Percentiles rank a stretch among this genome's conserved stretches.
Evolutionary conservation across 1,284 basidiomycete genomes (phyloP).

Genomic region (Melampsora americana): DNA sequence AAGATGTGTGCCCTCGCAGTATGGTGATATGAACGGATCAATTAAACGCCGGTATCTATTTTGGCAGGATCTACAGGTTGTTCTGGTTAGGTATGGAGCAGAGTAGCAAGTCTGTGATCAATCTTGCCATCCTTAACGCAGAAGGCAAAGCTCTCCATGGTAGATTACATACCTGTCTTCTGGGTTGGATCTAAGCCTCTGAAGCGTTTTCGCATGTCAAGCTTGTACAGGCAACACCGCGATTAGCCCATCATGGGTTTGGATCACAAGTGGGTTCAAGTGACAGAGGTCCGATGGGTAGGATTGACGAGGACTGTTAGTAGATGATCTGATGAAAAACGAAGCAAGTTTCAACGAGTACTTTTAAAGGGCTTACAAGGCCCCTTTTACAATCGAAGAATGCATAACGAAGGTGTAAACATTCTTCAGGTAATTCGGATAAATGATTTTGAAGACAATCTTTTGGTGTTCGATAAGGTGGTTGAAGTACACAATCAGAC

Average conservation of each 20-base stretch:
- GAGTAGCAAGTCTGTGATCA: too few relatives aligned
- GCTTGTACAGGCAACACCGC: constrained; percentile 55
- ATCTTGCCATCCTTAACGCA: too few relatives aligned
- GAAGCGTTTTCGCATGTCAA: constrained; percentile 78
- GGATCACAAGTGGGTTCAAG: too few relatives aligned
- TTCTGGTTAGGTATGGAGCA: too few relatives aligned
- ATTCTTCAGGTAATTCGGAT: constrained; percentile 70
- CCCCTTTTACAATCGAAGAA: constrained; percentile 82
- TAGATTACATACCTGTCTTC: background rate
- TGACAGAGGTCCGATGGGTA: background rate
- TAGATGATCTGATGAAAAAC: constrained; percentile 18
- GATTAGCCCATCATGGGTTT: too few relatives aligned
- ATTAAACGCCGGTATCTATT: too few relatives aligned
- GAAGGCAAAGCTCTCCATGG: too few relatives aligned
- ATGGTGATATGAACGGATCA: too few relatives aligned
- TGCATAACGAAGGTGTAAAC: constrained; percentile 68
- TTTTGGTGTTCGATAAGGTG: constrained; percentile 67
- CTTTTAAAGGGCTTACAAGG: constrained; percentile 62
- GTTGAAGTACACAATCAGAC: constrained; percentile 75
- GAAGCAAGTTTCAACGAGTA: constrained; percentile 14
- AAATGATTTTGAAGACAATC: constrained; percentile 69
- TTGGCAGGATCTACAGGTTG: too few relatives aligned
- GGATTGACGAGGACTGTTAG: background rate
- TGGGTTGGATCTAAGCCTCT: constrained; percentile 58
- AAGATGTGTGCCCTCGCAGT: too few relatives aligned